Conservation (phyloP, 2,329 filamentous ascomycete genomes). For the Bretziella fagacearum region DNA sequence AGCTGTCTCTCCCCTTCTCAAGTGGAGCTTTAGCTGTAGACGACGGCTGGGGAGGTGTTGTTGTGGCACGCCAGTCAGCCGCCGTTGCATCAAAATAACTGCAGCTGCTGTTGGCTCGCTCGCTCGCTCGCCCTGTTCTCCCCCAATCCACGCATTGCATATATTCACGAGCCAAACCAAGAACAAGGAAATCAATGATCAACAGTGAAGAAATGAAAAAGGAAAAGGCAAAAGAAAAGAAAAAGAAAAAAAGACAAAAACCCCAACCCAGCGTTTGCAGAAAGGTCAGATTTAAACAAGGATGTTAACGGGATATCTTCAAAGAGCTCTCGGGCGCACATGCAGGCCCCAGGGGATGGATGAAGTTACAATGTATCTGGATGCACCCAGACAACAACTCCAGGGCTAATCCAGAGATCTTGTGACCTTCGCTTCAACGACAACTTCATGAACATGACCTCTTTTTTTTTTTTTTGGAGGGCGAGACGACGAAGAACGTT, state of each 20-base stretch:
- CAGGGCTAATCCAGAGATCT: too few relatives aligned
- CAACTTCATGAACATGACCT: neutral
- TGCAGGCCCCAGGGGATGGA: neutral
- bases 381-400: too few relatives aligned
- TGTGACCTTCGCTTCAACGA: too few relatives aligned
- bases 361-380: neutral
- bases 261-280: neutral
- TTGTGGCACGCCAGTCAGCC: neutral
- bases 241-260: neutral
- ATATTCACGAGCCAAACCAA: neutral
- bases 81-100: neutral
- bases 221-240: neutral
- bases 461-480: too few relatives aligned
- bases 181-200: neutral
- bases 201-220: neutral
- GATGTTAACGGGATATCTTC: neutral
- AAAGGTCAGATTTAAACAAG: neutral
- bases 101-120: neutral
- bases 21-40: neutral
- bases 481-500: too few relatives aligned
- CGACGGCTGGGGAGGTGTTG: neutral
- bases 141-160: conserved; percentile 4
- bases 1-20: too few relatives aligned
- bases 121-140: neutral
- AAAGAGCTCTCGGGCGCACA: neutral